Conservation (phyloP, 2,329 filamentous ascomycete genomes). For the Trichophyton verrucosum region DNA sequence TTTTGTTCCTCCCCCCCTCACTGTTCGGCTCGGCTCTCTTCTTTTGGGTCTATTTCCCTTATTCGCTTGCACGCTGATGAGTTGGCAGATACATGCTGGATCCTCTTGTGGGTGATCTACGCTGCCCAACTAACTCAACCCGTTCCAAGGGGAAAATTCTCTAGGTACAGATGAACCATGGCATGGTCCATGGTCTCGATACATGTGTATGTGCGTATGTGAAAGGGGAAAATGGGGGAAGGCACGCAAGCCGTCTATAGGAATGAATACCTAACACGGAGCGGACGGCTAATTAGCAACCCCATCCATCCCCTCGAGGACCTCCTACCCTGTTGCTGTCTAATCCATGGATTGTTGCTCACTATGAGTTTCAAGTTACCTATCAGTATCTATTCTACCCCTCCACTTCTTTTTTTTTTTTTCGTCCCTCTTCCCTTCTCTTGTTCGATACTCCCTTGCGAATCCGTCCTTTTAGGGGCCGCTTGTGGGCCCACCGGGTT, state of each 20-base stretch:
- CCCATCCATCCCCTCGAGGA: background rate
- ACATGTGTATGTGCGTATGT: background rate
- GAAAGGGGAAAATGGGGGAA: background rate
- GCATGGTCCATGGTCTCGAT: background rate
- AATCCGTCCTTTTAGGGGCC: background rate
- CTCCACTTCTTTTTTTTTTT: constrained; percentile 2
- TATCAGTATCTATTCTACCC: constrained; percentile 3
- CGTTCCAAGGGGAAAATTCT: background rate
- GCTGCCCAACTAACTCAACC: constrained; percentile 13
- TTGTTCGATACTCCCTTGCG: background rate
- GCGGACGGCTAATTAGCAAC: background rate
- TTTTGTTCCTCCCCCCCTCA: constrained; percentile 8
- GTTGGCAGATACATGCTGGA: constrained; percentile 20
- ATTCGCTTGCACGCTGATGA: constrained; percentile 12
- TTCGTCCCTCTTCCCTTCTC: no score
- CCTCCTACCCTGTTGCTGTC: background rate
- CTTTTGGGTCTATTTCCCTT: constrained; percentile 9
- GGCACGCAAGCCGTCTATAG: no score
- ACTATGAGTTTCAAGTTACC: constrained; percentile 2
- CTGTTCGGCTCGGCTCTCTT: constrained; percentile 13
- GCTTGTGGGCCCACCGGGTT: background rate
- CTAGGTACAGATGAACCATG: background rate
- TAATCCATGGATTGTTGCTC: background rate
- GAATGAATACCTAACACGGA: background rate
- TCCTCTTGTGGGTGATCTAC: constrained; percentile 26